Percentiles rank a stretch among this genome's conserved stretches.
Conservation (phyloP, 345 rosid genomes). For the Gossypium bickii region DNA sequence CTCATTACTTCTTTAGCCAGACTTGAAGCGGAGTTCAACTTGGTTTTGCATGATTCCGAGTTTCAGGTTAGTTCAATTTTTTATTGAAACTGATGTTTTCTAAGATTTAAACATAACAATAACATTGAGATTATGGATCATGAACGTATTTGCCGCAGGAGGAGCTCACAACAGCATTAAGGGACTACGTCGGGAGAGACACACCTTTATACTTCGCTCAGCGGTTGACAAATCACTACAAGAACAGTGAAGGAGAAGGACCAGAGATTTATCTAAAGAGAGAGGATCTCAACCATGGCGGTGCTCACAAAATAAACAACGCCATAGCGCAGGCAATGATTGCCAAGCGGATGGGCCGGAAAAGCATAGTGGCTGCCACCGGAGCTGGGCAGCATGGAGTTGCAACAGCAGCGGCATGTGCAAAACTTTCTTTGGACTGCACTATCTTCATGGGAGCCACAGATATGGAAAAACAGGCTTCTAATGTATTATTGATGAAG, state of each 20-base stretch:
- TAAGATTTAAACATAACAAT: too few relatives aligned
- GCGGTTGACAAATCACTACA: slow-evolving; percentile 63
- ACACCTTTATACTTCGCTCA: slow-evolving; percentile 72
- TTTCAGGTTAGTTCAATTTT: neutral
- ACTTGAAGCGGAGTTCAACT: neutral
- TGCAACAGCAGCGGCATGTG: slow-evolving; percentile 85
- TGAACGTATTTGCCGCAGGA: slow-evolving; percentile 24
- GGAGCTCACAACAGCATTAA: slow-evolving; percentile 52
- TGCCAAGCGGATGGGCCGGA: slow-evolving; percentile 69
- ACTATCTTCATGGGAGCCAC: slow-evolving; percentile 61
- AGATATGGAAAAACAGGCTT: slow-evolving; percentile 63
- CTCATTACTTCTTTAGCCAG: neutral
- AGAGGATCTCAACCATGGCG: slow-evolving; percentile 75
- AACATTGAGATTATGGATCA: neutral
- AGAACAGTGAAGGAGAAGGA: slow-evolving; percentile 43
- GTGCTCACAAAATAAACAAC: slow-evolving; percentile 83
- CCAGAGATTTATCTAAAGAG: slow-evolving; percentile 78
- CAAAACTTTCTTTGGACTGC: slow-evolving; percentile 63
- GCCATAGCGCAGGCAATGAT: slow-evolving; percentile 86
- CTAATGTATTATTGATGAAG: slow-evolving; percentile 55
- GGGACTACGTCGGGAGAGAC: slow-evolving; percentile 80
- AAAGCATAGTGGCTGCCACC: slow-evolving; percentile 53
- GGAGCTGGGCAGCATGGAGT: slow-evolving; percentile 91
- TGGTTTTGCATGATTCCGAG: neutral
- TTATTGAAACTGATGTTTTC: neutral